Percentiles rank a stretch among this genome's conserved stretches.
These are phyloP conservation scores for Psidium guajava DNA, from an alignment of 345 rosid genomes.

Conservation along the genomic window DNA sequence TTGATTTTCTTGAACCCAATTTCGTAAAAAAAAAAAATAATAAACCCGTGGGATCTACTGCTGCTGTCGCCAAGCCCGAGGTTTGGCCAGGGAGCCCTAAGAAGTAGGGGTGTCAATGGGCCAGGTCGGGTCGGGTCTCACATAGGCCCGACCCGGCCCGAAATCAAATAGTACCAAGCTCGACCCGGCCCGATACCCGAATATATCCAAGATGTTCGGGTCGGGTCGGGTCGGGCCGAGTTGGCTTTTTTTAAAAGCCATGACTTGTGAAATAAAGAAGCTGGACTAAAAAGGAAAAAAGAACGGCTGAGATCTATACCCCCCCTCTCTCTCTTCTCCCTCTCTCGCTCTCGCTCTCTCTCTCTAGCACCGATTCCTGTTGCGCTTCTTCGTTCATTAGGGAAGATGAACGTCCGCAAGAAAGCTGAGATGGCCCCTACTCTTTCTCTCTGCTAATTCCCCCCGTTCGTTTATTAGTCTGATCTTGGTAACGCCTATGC, in stretches of 20 bases:
- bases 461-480: conserved; percentile 3
- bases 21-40: background rate
- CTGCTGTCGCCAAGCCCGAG: background rate
- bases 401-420: background rate
- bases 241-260: no score
- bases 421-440: background rate
- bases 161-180: no score
- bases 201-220: no score
- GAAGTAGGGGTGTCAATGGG: no score
- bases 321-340: background rate
- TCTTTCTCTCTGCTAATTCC: background rate
- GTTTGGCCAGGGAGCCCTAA: conserved; percentile 5
- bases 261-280: no score
- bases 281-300: background rate
- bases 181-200: no score
- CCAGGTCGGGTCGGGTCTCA: no score
- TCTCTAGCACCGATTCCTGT: background rate
- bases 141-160: no score
- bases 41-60: background rate
- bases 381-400: background rate
- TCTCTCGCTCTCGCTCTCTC: background rate
- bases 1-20: no score
- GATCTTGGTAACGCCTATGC: conserved; percentile 55
- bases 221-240: no score
- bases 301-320: background rate